phyloP scores from a whole-genome alignment of 2,329 filamentous ascomycete species.

The Apiospora hydei region DNA sequence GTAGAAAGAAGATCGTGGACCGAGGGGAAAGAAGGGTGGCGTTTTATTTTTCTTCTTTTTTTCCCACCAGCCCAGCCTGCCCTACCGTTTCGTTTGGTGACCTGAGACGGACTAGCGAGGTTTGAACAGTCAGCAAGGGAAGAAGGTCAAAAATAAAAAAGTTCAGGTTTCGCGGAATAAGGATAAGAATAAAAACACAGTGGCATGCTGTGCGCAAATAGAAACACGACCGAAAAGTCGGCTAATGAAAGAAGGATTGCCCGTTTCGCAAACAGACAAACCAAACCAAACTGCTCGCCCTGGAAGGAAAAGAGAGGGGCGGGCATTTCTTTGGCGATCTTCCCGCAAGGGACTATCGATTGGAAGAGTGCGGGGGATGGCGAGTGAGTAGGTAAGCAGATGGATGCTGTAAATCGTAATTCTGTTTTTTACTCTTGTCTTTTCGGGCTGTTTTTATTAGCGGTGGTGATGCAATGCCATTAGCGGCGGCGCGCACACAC shows the following conservation, averaged over 20 bases:
- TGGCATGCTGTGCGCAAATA: background rate
- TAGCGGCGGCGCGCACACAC: background rate
- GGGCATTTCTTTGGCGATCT: background rate
- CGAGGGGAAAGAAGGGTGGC: background rate
- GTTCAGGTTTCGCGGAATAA: background rate
- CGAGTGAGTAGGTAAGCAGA: background rate
- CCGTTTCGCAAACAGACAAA: too few relatives aligned
- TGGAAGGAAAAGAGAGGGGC: too few relatives aligned
- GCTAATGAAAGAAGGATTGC: too few relatives aligned
- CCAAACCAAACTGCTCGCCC: too few relatives aligned
- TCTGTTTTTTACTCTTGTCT: background rate
- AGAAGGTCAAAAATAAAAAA: background rate
- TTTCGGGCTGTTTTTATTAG: background rate
- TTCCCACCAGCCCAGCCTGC: background rate
- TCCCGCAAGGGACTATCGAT: background rate
- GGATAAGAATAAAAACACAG: too few relatives aligned
- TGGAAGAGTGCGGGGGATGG: background rate
- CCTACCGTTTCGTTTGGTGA: background rate
- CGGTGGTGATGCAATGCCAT: background rate
- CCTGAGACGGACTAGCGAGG: constrained; percentile 11
- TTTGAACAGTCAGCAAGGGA: background rate
- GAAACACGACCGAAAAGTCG: background rate
- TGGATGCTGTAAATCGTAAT: too few relatives aligned
- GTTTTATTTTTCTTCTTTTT: background rate
- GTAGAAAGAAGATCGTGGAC: background rate